These are phyloP conservation scores for Cryptococcus depauperatus DNA, from an alignment of 1,284 basidiomycete species.

Conservation along the genomic window DNA sequence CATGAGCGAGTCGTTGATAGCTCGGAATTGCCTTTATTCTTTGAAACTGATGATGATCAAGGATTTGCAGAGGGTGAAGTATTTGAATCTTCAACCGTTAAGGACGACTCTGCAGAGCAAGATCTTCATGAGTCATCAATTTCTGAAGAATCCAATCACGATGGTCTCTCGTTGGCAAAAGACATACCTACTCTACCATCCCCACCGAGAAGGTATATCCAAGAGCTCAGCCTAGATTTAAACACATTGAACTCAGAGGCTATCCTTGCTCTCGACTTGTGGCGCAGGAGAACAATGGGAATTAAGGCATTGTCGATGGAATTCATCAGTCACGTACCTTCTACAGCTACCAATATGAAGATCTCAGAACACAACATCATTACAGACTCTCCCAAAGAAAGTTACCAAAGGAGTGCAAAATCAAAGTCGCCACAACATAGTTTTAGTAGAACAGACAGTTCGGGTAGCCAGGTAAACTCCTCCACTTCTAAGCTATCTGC, in stretches of 20 bases:
- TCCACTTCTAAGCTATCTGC: no score
- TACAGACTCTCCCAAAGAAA: no score
- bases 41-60: background rate
- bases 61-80: background rate
- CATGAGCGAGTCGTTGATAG: constrained; percentile 28
- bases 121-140: background rate
- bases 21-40: constrained; percentile 22
- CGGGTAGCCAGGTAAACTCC: no score
- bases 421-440: no score
- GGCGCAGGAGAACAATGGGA: constrained; percentile 29
- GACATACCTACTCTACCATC: constrained; percentile 8
- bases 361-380: no score
- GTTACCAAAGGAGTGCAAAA: no score
- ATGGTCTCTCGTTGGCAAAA: background rate
- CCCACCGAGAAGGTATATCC: constrained; percentile 17
- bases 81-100: background rate
- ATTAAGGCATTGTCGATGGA: constrained; percentile 21
- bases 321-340: constrained; percentile 11
- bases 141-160: background rate
- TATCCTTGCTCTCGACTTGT: constrained; percentile 32
- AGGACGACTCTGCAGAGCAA: background rate
- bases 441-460: no score
- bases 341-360: no score
- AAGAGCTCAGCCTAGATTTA: constrained; percentile 36
- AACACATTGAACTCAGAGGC: constrained; percentile 33